Conservation (phyloP, 2,329 filamentous ascomycete species). For the Furcasterigmium sp. region DNA sequence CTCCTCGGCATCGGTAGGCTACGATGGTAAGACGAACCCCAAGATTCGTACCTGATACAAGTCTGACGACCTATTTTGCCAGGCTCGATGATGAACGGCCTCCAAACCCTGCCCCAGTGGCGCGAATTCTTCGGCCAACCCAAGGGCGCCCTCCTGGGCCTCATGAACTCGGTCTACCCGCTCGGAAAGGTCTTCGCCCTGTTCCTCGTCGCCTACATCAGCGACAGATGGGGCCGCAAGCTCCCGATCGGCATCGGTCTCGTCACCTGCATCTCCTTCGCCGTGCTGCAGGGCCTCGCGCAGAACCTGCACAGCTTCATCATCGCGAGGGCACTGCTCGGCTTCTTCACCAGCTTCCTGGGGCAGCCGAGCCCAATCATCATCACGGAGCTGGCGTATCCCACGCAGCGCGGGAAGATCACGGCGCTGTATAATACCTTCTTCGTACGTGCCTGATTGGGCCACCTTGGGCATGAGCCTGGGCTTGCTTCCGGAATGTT, state of each 20-base stretch:
- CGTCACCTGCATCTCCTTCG: slow-evolving; percentile 20
- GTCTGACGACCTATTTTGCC: too few species aligned
- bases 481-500: too few species aligned
- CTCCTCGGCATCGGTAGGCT: slow-evolving; percentile 8
- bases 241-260: slow-evolving; percentile 27
- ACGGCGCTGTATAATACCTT: slow-evolving; percentile 26
- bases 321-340: slow-evolving; percentile 22
- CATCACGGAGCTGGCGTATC: slow-evolving; percentile 26
- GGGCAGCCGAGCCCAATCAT: slow-evolving; percentile 25
- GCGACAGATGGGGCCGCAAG: slow-evolving; percentile 34
- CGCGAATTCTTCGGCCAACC: slow-evolving; percentile 31
- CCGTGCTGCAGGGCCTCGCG: slow-evolving; percentile 24
- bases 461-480: not conserved
- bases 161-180: slow-evolving; percentile 29
- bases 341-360: slow-evolving; percentile 22
- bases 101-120: slow-evolving; percentile 36
- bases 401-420: slow-evolving; percentile 24
- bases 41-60: slow-evolving; percentile 6
- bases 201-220: slow-evolving; percentile 27
- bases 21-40: slow-evolving; percentile 3
- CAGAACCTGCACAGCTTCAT: slow-evolving; percentile 22
- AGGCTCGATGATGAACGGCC: slow-evolving; percentile 36
- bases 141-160: slow-evolving; percentile 25
- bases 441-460: slow-evolving; percentile 13
- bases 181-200: slow-evolving; percentile 31